Percentiles rank a stretch among this genome's conserved stretches.
Evolutionary conservation across 495 filamentous ascomycete genomes (phyloP).

Genomic region (Penicillium bovifimosum): DNA sequence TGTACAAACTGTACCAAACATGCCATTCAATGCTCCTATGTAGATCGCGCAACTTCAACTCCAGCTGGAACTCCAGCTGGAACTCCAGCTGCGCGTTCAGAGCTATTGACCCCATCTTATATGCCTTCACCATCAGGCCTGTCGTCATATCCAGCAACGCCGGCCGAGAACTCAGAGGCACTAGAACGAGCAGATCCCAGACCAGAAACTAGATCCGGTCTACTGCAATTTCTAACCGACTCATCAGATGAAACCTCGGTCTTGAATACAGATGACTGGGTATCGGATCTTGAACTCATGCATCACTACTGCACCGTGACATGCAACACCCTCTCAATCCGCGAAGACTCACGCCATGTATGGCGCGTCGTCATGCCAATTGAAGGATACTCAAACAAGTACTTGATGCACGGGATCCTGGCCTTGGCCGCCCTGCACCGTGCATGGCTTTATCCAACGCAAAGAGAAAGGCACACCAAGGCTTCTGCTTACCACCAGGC

Average conservation of each 20-base stretch:
- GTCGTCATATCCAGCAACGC: slow-evolving; percentile 3
- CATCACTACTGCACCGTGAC: slow-evolving; percentile 30
- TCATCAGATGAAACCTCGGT: neutral
- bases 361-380: slow-evolving; percentile 32
- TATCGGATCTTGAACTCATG: slow-evolving; percentile 30
- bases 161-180: neutral
- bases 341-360: slow-evolving; percentile 23
- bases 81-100: slow-evolving; percentile 4
- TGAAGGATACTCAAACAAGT: slow-evolving; percentile 32
- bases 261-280: slow-evolving; percentile 16
- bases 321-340: slow-evolving; percentile 19
- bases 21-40: slow-evolving; percentile 18
- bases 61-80: slow-evolving; percentile 5
- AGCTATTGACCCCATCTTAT: neutral
- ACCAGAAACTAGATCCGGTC: slow-evolving; percentile 8
- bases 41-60: slow-evolving; percentile 1
- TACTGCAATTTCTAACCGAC: slow-evolving; percentile 9
- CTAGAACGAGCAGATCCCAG: neutral
- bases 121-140: neutral
- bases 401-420: slow-evolving; percentile 38
- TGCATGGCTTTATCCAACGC: slow-evolving; percentile 13
- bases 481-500: slow-evolving; percentile 25
- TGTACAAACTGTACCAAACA: slow-evolving; percentile 26
- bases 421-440: slow-evolving; percentile 38
- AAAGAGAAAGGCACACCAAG: slow-evolving; percentile 23